Conservation (phyloP, 2,329 filamentous ascomycete genomes). For the Fusarium anguioides region DNA sequence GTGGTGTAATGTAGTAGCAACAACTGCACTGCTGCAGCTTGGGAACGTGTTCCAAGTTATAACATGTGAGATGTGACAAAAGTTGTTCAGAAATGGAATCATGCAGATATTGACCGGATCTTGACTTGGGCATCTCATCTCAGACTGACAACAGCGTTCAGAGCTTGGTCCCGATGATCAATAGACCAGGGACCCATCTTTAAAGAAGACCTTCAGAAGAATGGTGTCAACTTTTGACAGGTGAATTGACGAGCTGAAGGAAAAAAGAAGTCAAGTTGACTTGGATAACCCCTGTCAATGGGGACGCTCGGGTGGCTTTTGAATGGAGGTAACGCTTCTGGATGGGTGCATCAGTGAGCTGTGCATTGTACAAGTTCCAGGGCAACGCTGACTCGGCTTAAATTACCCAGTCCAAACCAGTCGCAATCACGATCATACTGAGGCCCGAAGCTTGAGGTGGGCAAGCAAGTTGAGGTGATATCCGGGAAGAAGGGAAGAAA, state of each 20-base stretch:
- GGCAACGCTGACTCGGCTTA: slow-evolving; percentile 34
- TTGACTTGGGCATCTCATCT: slow-evolving; percentile 1
- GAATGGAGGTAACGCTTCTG: slow-evolving; percentile 21
- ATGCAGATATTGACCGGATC: not conserved
- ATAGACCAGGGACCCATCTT: slow-evolving; percentile 15
- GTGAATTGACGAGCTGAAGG: slow-evolving; percentile 1
- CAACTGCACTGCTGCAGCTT: slow-evolving; percentile 1
- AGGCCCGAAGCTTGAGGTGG: slow-evolving; percentile 18
- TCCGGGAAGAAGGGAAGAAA: slow-evolving; percentile 8
- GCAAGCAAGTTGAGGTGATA: slow-evolving; percentile 9
- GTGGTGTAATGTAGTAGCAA: slow-evolving; percentile 7
- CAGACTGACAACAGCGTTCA: slow-evolving; percentile 2
- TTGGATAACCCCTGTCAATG: slow-evolving; percentile 35
- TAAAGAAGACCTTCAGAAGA: slow-evolving; percentile 6
- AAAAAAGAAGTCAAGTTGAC: slow-evolving; percentile 21
- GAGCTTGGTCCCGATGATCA: not conserved
- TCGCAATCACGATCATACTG: slow-evolving; percentile 29
- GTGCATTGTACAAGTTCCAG: slow-evolving; percentile 32
- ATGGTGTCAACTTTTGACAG: slow-evolving; percentile 23
- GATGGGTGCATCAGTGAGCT: slow-evolving; percentile 36
- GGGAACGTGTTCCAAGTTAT: not conserved
- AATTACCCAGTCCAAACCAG: slow-evolving; percentile 31
- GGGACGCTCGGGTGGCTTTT: slow-evolving; percentile 28
- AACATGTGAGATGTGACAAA: slow-evolving; percentile 30
- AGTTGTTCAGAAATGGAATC: slow-evolving; percentile 15